Evolutionary conservation across 805 yeast genomes (phyloP).

Genomic region (Tetrapisispora nanseiensis): DNA sequence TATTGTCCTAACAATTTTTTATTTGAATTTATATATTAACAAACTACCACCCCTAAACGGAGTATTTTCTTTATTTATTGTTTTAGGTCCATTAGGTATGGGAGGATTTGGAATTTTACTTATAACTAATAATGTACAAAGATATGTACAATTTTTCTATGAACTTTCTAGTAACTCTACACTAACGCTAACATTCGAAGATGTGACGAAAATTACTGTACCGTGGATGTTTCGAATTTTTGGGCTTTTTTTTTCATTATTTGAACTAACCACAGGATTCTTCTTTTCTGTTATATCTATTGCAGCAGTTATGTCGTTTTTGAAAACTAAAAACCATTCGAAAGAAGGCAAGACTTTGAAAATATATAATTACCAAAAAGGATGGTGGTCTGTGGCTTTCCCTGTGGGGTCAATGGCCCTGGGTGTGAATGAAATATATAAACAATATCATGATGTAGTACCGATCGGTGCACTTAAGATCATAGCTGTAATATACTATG

Average conservation of each 20-base stretch:
- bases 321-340: conserved; percentile 15
- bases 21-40: conserved; percentile 47
- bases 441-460: conserved; percentile 30
- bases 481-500: conserved; percentile 52
- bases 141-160: conserved; percentile 16
- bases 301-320: conserved; percentile 18
- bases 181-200: conserved; percentile 5
- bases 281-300: conserved; percentile 43
- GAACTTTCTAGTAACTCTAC: conserved; percentile 5
- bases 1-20: conserved; percentile 44
- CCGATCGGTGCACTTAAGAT: conserved; percentile 49
- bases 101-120: conserved; percentile 61
- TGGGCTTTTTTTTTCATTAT: conserved; percentile 35
- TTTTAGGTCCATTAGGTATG: conserved; percentile 81
- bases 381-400: conserved; percentile 83
- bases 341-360: conserved; percentile 14
- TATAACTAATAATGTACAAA: conserved; percentile 37
- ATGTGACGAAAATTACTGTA: conserved; percentile 16
- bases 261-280: conserved; percentile 45
- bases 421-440: conserved; percentile 44
- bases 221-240: conserved; percentile 27
- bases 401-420: conserved; percentile 78
- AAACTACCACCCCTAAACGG: conserved; percentile 47
- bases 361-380: conserved; percentile 35
- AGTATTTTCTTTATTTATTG: conserved; percentile 62